Base-by-base conservation (phyloP, 2,329 filamentous ascomycete species). In the Hymenoscyphus salicellus region DNA sequence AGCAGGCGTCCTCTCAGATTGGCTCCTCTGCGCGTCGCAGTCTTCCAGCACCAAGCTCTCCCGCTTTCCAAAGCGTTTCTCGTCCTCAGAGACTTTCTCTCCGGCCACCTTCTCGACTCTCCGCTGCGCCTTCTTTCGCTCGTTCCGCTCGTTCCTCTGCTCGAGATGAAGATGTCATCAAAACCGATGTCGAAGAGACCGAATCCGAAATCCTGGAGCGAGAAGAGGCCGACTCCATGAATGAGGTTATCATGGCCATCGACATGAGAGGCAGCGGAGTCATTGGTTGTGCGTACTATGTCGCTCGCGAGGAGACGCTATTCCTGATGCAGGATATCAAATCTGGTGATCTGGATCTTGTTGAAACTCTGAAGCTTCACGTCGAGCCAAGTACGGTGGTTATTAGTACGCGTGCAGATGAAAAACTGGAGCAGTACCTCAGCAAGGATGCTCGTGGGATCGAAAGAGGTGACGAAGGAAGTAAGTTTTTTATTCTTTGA, bases 251-350 rank as follows among this genome's bases (percentile, higher is more conserved):
- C 64, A 91, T 96, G 86, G 91, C 92, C 0, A 80, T 97, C 28
- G 88, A 96, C 65, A 82, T 94, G 75, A 86, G 84, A 67, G 84
- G 46, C 46, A 26, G 23, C n/a, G 87, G 85, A 0, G 87, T 84
- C 0, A 82, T 97, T 20, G 94, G 94, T 0, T 97, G 93, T 75
- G 89, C 91, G 56, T 96, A 94, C 74, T 97, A 94, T 74, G 80
- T 89, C 57, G 87, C 88, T 5, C 79, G 83, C 30, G 86, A 92
- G 46, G 88, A 91, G 72, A 86, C 82, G 41, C 77, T 97, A 3
- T 89, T 85, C 65, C 81, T 97, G 55, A 87, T 96, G 74, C 88
- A 94, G 73, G 93, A 97, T 70, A 82, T 91, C 10, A 82, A 85
- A 17, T 81, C 86, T 69, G 89, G 88, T 4, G 87, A 86, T n/a